Evolutionary conservation across 2,329 filamentous ascomycete genomes (phyloP).

Genomic region (Hansfordia pulvinata): DNA sequence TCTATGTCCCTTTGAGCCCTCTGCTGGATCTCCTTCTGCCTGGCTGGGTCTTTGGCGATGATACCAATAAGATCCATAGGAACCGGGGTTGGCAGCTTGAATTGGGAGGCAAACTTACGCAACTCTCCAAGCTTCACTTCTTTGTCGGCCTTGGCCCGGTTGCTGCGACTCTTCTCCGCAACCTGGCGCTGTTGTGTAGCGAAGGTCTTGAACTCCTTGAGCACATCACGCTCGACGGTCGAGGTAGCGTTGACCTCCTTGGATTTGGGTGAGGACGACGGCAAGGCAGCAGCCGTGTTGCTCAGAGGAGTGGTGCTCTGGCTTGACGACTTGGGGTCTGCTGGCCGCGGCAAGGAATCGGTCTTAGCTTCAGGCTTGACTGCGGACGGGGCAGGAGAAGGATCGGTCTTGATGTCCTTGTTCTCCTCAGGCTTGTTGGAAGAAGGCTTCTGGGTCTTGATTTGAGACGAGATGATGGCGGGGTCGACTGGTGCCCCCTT

Average conservation of each 20-base stretch:
- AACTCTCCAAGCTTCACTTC: slow-evolving; percentile 87
- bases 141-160: slow-evolving; percentile 60
- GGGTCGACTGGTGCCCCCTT: slow-evolving; percentile 70
- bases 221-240: slow-evolving; percentile 48
- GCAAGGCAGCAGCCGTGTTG: slow-evolving; percentile 23
- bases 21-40: slow-evolving; percentile 85
- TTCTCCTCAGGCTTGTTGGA: slow-evolving; percentile 22
- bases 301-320: slow-evolving; percentile 13
- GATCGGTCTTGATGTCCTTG: slow-evolving; percentile 15
- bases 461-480: slow-evolving; percentile 80
- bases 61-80: slow-evolving; percentile 87
- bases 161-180: slow-evolving; percentile 40
- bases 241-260: slow-evolving; percentile 37
- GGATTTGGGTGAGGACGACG: slow-evolving; percentile 24
- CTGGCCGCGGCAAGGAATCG: slow-evolving; percentile 11
- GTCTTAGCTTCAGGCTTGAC: slow-evolving; percentile 19
- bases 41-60: slow-evolving; percentile 88
- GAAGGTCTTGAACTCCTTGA: slow-evolving; percentile 51
- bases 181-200: slow-evolving; percentile 40
- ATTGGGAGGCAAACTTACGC: slow-evolving; percentile 86
- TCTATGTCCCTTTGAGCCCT: slow-evolving; percentile 70
- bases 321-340: slow-evolving; percentile 11
- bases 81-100: slow-evolving; percentile 88
- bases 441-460: slow-evolving; percentile 34
- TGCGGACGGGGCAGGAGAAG: slow-evolving; percentile 11